Evolutionary conservation across 495 filamentous ascomycete species (phyloP).

Genomic region (Choiromyces venosus): DNA sequence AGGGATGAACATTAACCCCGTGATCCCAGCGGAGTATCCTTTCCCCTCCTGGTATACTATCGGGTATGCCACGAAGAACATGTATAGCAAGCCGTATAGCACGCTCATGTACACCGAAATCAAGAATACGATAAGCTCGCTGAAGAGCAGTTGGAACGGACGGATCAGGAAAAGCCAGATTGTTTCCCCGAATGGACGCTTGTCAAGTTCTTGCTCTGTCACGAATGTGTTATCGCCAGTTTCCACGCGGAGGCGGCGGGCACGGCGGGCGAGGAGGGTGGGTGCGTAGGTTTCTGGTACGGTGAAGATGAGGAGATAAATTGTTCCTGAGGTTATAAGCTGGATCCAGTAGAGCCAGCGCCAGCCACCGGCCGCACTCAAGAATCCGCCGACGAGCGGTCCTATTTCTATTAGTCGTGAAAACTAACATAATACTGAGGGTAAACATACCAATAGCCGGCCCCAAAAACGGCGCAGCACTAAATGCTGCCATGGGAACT

Average conservation of each 20-base stretch:
- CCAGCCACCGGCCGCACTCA: slow-evolving; percentile 65
- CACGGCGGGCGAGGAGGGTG: slow-evolving; percentile 59
- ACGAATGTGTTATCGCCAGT: slow-evolving; percentile 62
- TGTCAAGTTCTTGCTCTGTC: slow-evolving; percentile 68
- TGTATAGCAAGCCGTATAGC: slow-evolving; percentile 71
- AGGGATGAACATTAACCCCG: slow-evolving; percentile 78
- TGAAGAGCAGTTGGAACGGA: slow-evolving; percentile 73
- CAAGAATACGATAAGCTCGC: slow-evolving; percentile 72
- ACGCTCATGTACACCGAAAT: slow-evolving; percentile 74
- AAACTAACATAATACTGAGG: not conserved
- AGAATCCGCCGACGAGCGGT: slow-evolving; percentile 69
- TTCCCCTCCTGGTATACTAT: slow-evolving; percentile 73
- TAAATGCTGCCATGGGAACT: slow-evolving; percentile 81
- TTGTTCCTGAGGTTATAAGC: slow-evolving; percentile 60
- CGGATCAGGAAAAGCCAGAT: slow-evolving; percentile 63
- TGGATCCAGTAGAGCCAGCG: slow-evolving; percentile 84
- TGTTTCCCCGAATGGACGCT: slow-evolving; percentile 57
- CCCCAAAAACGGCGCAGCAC: slow-evolving; percentile 70
- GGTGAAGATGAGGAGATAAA: slow-evolving; percentile 67
- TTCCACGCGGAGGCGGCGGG: slow-evolving; percentile 59
- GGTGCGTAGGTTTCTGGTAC: slow-evolving; percentile 77
- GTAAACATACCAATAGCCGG: slow-evolving; percentile 56
- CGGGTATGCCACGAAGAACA: slow-evolving; percentile 72
- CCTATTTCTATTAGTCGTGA: slow-evolving; percentile 43
- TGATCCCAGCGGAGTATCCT: slow-evolving; percentile 62